Base-by-base conservation (phyloP, 345 rosid genomes). In the Zanthoxylum bungeanum region DNA sequence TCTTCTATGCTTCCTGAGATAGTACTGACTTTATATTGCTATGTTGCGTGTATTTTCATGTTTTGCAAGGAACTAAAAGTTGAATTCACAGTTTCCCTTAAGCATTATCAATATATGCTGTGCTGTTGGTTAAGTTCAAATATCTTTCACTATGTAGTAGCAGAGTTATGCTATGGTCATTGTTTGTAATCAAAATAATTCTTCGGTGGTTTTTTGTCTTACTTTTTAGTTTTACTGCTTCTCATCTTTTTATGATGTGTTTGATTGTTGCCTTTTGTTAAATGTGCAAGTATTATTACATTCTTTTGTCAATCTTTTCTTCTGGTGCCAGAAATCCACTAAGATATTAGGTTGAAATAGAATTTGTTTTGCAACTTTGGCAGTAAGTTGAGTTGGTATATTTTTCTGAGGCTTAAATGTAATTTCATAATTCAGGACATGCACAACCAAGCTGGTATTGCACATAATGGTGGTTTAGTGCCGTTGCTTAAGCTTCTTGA, bases 391-490 rank as follows among this genome's bases (percentile, higher is more conserved):
- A 22, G 39, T 16, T 42, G 2, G 42, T 34, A 52, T 50, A 25
- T 4, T 63, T 68, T n/a, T 53, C 22, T 53, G 50, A 74, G 46
- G 61, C 56, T 62, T 30, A 53, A 55, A 33, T 1, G 4, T 56
- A 56, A 19, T 34, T 72, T 79, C 64, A 19, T 56, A 50, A 75
- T 76, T 71, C 88, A 96, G 99, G 98, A 96, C 72, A 24, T 84
- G 42, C 97, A 96, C 79, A 96, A 91, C 75, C 99, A 96, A 85
- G 98, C 98, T 77, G 99, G 99, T 65, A 93, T 96, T 76, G 91
- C 93, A 24, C 92, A 91, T 78, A 87, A 82, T 75, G 99, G 99
- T 81, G 98, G 99, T 56, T 81, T 96, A 71, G 78, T 79, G 74
- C 98, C 99, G 68, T 77, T 96, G 71, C 71, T 96, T 74, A 93